Evolutionary conservation across 345 rosid genomes (phyloP), one percentile per base, ranked within the genome.

Genomic region (Rhodomyrtus tomentosa): DNA sequence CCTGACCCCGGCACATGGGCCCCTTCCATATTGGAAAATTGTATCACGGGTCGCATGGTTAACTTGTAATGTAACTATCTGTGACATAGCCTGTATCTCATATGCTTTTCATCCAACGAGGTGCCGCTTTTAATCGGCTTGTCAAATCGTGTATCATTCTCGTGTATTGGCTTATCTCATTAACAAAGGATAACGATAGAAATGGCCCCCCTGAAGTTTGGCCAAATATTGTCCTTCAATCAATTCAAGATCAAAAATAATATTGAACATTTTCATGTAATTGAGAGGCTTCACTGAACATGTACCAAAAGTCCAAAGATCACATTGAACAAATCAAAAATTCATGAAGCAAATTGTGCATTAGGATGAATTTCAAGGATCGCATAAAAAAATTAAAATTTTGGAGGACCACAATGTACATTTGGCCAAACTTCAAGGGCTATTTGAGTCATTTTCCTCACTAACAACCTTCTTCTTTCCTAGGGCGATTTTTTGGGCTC

Each of bases 1-100:
- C 82, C 25, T 85, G 81, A 85, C 82, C 25, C 82, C 42, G 4
- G 87, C 87, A 50, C 87, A 82, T 25, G 73, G 62, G 32, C 18
- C 20, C 36, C 36, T 58, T 58, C 20, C 27, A 58, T 58, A n/a
- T 58, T 58, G 18, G 27, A 58, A 27, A 58, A 5, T 16, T 27
- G 29, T 59, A 13, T 29, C 29, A 59, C 6, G 38, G 15, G 21
- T 59, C 2, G 20, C 68, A 27, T 18, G 4, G 0, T 58, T 58
- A 32, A 27, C 48, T 45, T 58, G 36, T 58, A 32, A 13, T n/a
- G 29, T 27, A 7, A 58, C 68, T 13, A n/a, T 56, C 12, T 5
- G 12, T 27, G 8, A 58, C 38, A 27, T 27, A n/a, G 18, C 0
- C 27, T 5, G 36, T 13, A 58, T 58, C 20, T n/a, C n/a, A 3